These are phyloP conservation scores for Leishmania gerbilli DNA, from an alignment of 208 protist species.

Conservation along the genomic window DNA sequence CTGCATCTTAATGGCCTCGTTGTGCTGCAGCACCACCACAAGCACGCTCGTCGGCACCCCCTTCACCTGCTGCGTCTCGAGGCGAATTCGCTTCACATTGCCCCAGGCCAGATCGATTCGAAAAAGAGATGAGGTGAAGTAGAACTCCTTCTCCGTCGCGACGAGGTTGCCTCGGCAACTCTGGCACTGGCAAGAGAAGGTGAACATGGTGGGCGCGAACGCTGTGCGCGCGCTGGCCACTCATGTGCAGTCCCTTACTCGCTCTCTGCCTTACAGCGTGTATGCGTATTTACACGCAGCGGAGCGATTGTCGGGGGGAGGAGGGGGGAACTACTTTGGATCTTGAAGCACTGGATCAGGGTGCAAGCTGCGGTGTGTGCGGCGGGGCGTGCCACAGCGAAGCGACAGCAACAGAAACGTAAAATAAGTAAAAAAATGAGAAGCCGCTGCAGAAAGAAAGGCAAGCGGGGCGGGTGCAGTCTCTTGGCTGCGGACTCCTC, in stretches of 20 bases:
- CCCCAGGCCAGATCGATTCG: constrained; percentile 61
- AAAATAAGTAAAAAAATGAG: neutral
- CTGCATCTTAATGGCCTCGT: constrained; percentile 22
- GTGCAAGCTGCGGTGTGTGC: neutral
- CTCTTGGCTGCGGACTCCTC: neutral
- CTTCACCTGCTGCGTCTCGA: constrained; percentile 78
- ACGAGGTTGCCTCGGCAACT: constrained; percentile 65
- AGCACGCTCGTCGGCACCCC: constrained; percentile 75
- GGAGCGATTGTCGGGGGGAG: neutral
- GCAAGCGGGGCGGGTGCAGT: neutral
- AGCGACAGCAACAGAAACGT: too few species aligned
- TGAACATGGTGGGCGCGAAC: constrained; percentile 26
- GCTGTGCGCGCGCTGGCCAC: neutral
- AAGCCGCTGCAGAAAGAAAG: neutral
- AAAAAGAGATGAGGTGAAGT: constrained; percentile 63
- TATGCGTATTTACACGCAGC: neutral
- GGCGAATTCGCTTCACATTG: constrained; percentile 60
- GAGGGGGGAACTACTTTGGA: neutral
- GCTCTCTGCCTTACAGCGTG: neutral
- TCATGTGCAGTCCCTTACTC: too few species aligned
- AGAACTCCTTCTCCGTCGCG: constrained; percentile 45
- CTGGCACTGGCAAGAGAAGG: constrained; percentile 70
- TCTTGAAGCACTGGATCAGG: neutral
- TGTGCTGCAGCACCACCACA: constrained; percentile 46
- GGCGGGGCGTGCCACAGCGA: neutral